A percentile compares a stretch with the other conserved stretches of the same genome.
phyloP scores from a whole-genome alignment of 148 eudicot species.

The Vaccinium vitisidaea region DNA sequence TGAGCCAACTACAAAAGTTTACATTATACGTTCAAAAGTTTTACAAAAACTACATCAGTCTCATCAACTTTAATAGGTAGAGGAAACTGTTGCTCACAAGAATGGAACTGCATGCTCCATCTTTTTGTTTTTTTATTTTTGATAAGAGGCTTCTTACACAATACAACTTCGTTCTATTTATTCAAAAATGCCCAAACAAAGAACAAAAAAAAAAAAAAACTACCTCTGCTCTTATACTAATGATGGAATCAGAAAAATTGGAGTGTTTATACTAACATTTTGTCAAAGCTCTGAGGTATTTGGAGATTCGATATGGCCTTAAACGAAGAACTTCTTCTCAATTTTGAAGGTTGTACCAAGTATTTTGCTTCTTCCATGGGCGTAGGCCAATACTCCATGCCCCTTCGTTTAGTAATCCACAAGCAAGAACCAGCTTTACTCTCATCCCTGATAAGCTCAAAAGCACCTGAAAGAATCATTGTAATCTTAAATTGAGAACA shows the following conservation, averaged over 20 bases:
- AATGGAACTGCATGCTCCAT: neutral
- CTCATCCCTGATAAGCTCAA: slow-evolving; percentile 81
- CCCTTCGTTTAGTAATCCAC: slow-evolving; percentile 91
- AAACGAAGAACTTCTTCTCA: slow-evolving; percentile 34
- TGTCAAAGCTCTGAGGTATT: slow-evolving; percentile 79
- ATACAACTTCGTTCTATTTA: neutral
- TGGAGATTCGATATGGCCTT: slow-evolving; percentile 37
- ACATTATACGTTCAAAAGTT: neutral
- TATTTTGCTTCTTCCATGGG: slow-evolving; percentile 88
- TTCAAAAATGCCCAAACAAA: neutral
- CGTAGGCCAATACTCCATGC: slow-evolving; percentile 94
- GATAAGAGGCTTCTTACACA: neutral
- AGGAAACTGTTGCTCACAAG: neutral
- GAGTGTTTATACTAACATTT: slow-evolving; percentile 57
- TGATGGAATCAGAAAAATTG: neutral
- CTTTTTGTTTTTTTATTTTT: too few relatives aligned
- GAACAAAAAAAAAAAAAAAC: neutral
- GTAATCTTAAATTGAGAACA: neutral
- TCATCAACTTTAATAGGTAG: neutral
- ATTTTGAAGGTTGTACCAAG: slow-evolving; percentile 44
- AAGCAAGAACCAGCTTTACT: slow-evolving; percentile 87
- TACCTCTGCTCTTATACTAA: neutral
- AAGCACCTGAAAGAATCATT: slow-evolving; percentile 55
- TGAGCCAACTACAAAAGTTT: neutral
- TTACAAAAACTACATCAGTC: neutral